Evolutionary conservation across 257 asterid genomes (phyloP), one percentile per base, ranked within the genome.

Genomic region (Leptodermis oblonga): DNA sequence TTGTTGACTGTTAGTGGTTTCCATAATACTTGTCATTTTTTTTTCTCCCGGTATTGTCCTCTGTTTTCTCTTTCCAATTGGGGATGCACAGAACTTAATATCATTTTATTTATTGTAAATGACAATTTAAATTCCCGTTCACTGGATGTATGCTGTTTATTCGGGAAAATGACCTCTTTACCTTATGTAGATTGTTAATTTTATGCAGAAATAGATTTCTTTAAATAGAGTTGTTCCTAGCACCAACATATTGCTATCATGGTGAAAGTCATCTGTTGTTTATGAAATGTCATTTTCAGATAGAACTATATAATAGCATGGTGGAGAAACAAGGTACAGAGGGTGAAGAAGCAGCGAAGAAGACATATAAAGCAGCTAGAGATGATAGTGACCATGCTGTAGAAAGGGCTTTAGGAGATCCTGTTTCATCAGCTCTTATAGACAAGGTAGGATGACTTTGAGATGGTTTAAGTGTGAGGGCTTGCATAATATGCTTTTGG

Each of bases 391-490:
- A 86, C 66, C 68, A 69, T 53, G 83, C 79, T 71, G 77, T 68
- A 61, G 97, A 88, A 82, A 80, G 48, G 79, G 78, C 82, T 76
- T 78, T 86, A 41, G 92, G 88, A 45, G 84, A 87, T 75, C 78
- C 86, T 78, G 96, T 90, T 65, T 90, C 97, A 33, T 78, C 92
- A 48, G 97, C 96, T 43, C 99, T 93, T 66, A 88, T 83, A 78
- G 86, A 92, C 79, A 85, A 86, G 93, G 97, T 87, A 81, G 84
- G 72, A 61, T 51, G 5, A 37, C 12, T 53, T n/a, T 34, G 36
- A 23, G 4, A 33, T 22, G 22, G 37, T 52, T 25, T 41, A 59
- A 28, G 22, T 58, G 48, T 39, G 28, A 41, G 1, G 10, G 42
- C 43, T 46, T 41, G 34, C 48, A 31, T 12, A 22, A 70, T 34